Base-by-base conservation (phyloP, 495 filamentous ascomycete genomes). In the Tuber umbilicatum region DNA sequence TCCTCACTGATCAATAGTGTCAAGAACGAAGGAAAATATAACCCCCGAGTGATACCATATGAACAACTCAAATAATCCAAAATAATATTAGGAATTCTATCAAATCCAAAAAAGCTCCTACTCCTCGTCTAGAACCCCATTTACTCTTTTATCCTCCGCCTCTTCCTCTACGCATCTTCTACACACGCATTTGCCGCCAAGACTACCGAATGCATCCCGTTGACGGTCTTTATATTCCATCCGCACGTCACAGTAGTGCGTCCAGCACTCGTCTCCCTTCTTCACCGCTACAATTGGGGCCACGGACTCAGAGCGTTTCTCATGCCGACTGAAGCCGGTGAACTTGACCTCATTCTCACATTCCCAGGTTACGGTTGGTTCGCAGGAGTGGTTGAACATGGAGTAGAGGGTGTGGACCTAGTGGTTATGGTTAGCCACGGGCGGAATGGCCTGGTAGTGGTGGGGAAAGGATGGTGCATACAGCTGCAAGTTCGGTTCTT, bases 311-410 rank as follows among this genome's bases (percentile, higher is more conserved):
- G 84, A 72, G 16, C 50, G 79, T 64, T 74, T 21, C n/a, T 74
- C 73, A 73, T 74, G 70, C 73, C 80, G 71, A 83, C 83, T 78
- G 85, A 90, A 73, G 81, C 84, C 68, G 86, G 86, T 68, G 80
- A 97, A 91, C 17, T 89, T 89, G 83, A 97, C 96, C 74, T 89
- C 89, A 0, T 92, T 93, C 35, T 91, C 91, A 91, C 94, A 98
- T 79, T 96, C 93, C 95, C 95, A 99, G 1, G 87, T 85, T 69
- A 97, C 93, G 84, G 97, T 97, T 17, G 95, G 95, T 82, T 96
- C 89, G 83, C 95, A 99, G 75, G 91, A 91, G 83, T 99, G 96
- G 75, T 99, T 99, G 21, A 94, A 94, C 50, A 93, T 83, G 83
- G 88, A 92, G 89, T 91, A 93, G 45, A 91, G 83, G 71, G 90